Conservation (phyloP, 176 grass and related monocot species). For the Secale cereale region DNA sequence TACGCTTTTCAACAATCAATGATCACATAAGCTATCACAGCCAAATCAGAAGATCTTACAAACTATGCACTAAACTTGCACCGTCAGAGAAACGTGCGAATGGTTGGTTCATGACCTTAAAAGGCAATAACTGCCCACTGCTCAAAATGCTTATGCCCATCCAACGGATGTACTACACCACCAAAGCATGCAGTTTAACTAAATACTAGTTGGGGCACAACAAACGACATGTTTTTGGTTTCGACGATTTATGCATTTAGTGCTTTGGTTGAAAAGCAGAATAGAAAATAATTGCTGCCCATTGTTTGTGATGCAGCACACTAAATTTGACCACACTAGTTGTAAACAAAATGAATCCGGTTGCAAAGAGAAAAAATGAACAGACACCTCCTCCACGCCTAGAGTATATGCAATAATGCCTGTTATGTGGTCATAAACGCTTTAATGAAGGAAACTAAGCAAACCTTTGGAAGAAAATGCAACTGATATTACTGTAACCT, state of each 20-base stretch:
- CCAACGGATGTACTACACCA: background rate
- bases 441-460: background rate
- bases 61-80: background rate
- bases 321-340: background rate
- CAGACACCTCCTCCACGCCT: background rate
- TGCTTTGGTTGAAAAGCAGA: background rate
- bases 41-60: background rate
- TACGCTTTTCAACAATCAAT: background rate
- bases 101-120: background rate
- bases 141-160: background rate
- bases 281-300: background rate
- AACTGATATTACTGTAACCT: background rate
- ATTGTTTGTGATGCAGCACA: background rate
- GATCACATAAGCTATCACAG: background rate
- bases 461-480: background rate
- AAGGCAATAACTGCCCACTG: background rate
- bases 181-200: background rate
- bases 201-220: background rate
- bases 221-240: background rate
- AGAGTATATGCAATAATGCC: background rate
- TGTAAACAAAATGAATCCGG: background rate
- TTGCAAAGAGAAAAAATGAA: background rate
- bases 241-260: background rate
- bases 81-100: background rate
- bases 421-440: background rate